Evolutionary conservation across 148 eudicot genomes (phyloP), one percentile per base, ranked within the genome.

Genomic region (Rhododendron kiyosumense): DNA sequence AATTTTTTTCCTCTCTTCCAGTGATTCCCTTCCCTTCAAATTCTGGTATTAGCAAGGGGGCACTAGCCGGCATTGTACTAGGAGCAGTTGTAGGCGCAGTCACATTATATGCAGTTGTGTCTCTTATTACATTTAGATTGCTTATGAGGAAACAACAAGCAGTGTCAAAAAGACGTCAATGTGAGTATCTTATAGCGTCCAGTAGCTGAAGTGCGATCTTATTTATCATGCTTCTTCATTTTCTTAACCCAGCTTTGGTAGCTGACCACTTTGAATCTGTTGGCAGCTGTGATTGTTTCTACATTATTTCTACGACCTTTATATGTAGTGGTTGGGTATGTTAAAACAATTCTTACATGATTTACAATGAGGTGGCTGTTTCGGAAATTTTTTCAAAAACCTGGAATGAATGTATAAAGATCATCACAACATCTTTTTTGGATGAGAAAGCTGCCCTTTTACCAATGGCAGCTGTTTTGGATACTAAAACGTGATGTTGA

Each of bases 41-140:
- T 26, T 89, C 92, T 83, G 93, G 93, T 46, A 45, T 94, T 85
- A 91, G 93, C 89, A 89, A 86, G 84, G 97, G 94, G 78, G 94
- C 93, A 52, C 46, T 94, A 22, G 93, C 88, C 81, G 95, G 95
- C 69, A 89, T 93, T 81, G 88, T 91, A 32, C 38, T 93, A 17
- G 98, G 92, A 78, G 86, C 95, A 11, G 83, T 95, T 54, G 93
- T 90, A 67, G 92, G 90, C 86, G 89, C 93, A 85, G 91, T 90
- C 73, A 67, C 86, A 54, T 65, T 92, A 45, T 86, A 92, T 79
- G 92, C 93, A 30, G 45, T 85, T 84, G 90, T 85, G 0, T 81
- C 95, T 43, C 86, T 92, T 75, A 79, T 91, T 81, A 78, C 94
- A 46, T 81, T 88, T 85, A 91, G 90, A 87, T 78, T 78, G 26